phyloP scores from a whole-genome alignment of 2,329 filamentous ascomycete genomes.

The Phyllosticta paracitricarpa region DNA sequence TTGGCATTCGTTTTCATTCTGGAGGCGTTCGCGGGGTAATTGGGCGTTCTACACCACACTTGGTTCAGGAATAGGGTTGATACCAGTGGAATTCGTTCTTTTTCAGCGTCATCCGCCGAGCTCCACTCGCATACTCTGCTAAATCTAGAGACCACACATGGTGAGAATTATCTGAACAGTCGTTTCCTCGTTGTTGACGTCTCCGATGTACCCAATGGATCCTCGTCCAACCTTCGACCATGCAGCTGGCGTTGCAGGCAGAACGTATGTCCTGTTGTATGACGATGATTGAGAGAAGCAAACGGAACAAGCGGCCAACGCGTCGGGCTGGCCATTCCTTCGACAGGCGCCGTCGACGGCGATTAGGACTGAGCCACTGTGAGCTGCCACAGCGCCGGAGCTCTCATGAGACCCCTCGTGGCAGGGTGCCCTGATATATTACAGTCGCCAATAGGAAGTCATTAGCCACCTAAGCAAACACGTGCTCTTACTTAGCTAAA shows the following conservation, averaged over 20 bases:
- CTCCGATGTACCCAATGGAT: conserved; percentile 20
- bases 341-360: neutral
- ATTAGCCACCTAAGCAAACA: too few species aligned
- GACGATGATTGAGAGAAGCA: neutral
- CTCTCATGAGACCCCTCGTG: neutral
- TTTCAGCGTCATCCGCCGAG: neutral
- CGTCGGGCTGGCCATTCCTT: neutral
- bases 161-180: conserved; percentile 17
- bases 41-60: neutral
- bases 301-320: neutral
- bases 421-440: neutral
- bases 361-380: neutral
- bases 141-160: conserved; percentile 15
- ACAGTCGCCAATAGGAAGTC: too few species aligned
- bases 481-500: too few species aligned
- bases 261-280: neutral
- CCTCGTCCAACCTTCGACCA: conserved; percentile 17
- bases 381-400: neutral
- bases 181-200: conserved; percentile 17
- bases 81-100: neutral
- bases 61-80: neutral
- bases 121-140: neutral
- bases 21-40: neutral
- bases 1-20: neutral
- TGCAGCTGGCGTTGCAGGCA: conserved; percentile 3